Base-by-base conservation (phyloP, 257 asterid species). In the Echium plantagineum region DNA sequence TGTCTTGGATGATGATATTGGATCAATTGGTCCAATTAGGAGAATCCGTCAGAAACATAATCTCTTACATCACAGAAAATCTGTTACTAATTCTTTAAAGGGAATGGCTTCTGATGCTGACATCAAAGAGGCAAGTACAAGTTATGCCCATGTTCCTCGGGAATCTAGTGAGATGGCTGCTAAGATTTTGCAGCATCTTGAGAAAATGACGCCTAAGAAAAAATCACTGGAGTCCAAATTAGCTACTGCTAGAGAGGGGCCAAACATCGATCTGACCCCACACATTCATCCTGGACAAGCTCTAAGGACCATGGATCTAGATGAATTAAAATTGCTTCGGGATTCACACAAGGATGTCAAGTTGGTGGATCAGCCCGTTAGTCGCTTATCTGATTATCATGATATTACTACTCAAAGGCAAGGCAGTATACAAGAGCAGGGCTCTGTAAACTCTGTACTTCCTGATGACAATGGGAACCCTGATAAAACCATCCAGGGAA, bases 141-240 rank as follows among this genome's bases (percentile, higher is more conserved):
- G 63, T 71, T 77, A 73, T 77, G 57, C 78, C 22, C 72, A 58
- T 48, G 83, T 86, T 56, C 94, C 91, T 72, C 56, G 86, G 46
- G 73, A 74, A 73, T 86, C 96, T 32, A 81, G 77, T 66, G 85
- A 84, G 75, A 79, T 78, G 69, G 99, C 99, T 62, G 74, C 91
- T 59, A 86, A 70, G 76, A 86, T 93, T 67, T 82, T 93, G 69
- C 83, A 84, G 78, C 91, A 84, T 38, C 89, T 89, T 75, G 94
- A 89, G 63, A 83, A 71, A 48, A 30, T 89, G 69, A 72, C 90
- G 53, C 89, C 97, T 18, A 84, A 76, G 68, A 87, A 80, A 58
- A 89, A 84, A 71, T 75, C 87, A 18, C 56, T 82, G 22, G 94
- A 75, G 59, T 76, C 89, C 60, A 83, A 81, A 71, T 66, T 75